A percentile compares a stretch with the other conserved stretches of the same genome.
These are phyloP conservation scores for Alternaria rosae DNA, from an alignment of 2,329 filamentous ascomycete species.

Conservation along the genomic window DNA sequence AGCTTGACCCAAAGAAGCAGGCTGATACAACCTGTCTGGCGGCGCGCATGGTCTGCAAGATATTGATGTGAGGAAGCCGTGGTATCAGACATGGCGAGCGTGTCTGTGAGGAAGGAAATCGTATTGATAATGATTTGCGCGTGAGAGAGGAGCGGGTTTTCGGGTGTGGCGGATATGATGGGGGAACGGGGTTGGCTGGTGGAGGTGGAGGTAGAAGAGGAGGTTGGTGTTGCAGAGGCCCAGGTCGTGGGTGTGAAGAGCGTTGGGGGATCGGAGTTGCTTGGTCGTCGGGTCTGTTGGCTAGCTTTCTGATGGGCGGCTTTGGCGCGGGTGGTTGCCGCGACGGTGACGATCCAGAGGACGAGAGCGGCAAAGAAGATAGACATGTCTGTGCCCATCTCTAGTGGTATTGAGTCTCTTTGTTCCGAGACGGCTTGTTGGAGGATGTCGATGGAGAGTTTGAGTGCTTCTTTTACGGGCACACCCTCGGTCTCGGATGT, in stretches of 20 bases:
- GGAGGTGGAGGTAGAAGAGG: background rate
- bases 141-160: constrained; percentile 20
- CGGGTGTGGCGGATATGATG: constrained; percentile 10
- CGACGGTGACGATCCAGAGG: constrained; percentile 45
- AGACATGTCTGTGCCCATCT: constrained; percentile 44
- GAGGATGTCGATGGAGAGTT: constrained; percentile 35
- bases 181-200: constrained; percentile 24
- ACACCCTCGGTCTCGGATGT: constrained; percentile 11
- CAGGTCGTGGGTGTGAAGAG: constrained; percentile 10
- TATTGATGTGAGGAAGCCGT: constrained; percentile 22
- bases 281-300: constrained; percentile 16
- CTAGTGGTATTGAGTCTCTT: constrained; percentile 22
- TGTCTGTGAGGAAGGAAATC: constrained; percentile 35
- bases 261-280: constrained; percentile 18
- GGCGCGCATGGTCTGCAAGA: constrained; percentile 29
- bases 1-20: constrained; percentile 46
- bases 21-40: constrained; percentile 39
- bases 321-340: constrained; percentile 30
- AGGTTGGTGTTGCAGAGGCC: constrained; percentile 1
- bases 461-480: constrained; percentile 36
- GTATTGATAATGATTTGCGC: constrained; percentile 31
- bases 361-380: constrained; percentile 47
- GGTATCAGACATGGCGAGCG: constrained; percentile 22
- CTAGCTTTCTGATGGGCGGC: constrained; percentile 10
- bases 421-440: constrained; percentile 33